Percentiles rank a stretch among this genome's conserved stretches.
These are phyloP conservation scores for Pilasporangium apinafurcum DNA, from an alignment of 352 stramenopile species.

Conservation along the genomic window DNA sequence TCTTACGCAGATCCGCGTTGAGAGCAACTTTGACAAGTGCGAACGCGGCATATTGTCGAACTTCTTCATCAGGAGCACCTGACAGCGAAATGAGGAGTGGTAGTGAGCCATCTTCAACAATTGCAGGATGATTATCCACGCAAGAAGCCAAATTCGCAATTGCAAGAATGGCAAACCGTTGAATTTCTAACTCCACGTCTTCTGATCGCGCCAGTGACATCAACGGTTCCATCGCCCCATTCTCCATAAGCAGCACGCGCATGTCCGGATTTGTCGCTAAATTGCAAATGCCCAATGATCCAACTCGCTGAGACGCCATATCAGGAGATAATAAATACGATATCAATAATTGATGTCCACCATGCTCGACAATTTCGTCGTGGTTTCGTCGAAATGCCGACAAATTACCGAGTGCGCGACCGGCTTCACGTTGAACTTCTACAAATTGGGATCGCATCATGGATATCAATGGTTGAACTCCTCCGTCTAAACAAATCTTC, in stretches of 20 bases:
- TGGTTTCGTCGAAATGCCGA: slow-evolving; percentile 87
- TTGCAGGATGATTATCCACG: slow-evolving; percentile 90
- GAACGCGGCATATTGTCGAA: slow-evolving; percentile 94
- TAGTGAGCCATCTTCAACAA: slow-evolving; percentile 93
- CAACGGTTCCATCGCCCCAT: slow-evolving; percentile 91
- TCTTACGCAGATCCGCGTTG: slow-evolving; percentile 92
- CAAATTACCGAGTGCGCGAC: slow-evolving; percentile 91
- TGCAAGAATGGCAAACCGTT: slow-evolving; percentile 90
- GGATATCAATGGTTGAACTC: slow-evolving; percentile 86
- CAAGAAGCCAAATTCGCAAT: slow-evolving; percentile 94
- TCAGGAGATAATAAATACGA: slow-evolving; percentile 95
- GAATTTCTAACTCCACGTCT: slow-evolving; percentile 94
- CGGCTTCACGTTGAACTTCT: slow-evolving; percentile 89
- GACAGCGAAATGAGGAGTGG: slow-evolving; percentile 93
- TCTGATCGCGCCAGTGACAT: slow-evolving; percentile 92
- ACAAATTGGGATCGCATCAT: slow-evolving; percentile 96
- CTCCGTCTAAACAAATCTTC: slow-evolving; percentile 90
- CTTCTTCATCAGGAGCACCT: slow-evolving; percentile 90
- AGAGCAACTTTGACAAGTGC: slow-evolving; percentile 93
- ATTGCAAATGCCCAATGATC: slow-evolving; percentile 93
- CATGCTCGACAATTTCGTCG: slow-evolving; percentile 87
- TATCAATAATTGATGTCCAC: slow-evolving; percentile 92
- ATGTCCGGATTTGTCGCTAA: slow-evolving; percentile 89
- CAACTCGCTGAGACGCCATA: slow-evolving; percentile 90
- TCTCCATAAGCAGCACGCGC: slow-evolving; percentile 90